Evolutionary conservation across 257 asterid genomes (phyloP).

Genomic region (Lycium barbarum): DNA sequence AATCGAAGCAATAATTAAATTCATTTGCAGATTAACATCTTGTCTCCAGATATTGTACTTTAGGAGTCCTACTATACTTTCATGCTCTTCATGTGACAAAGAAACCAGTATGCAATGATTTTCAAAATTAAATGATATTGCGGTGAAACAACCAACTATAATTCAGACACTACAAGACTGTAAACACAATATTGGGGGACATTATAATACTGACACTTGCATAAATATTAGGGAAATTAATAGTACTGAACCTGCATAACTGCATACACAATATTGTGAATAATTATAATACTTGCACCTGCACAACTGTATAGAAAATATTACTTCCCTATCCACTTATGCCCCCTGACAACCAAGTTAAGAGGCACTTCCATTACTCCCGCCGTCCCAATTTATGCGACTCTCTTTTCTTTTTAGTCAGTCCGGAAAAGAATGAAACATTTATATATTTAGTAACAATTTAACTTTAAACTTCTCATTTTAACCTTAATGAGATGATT

Average conservation of each 20-base stretch:
- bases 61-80: too few relatives aligned
- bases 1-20: background rate
- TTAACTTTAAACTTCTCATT: too few relatives aligned
- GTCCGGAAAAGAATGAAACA: too few relatives aligned
- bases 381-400: too few relatives aligned
- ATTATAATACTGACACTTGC: background rate
- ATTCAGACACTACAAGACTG: background rate
- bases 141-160: conserved; percentile 5
- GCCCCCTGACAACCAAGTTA: too few relatives aligned
- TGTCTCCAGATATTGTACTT: background rate
- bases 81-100: background rate
- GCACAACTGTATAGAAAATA: background rate
- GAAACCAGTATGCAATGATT: background rate
- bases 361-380: too few relatives aligned
- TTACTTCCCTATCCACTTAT: background rate
- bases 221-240: background rate
- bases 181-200: background rate
- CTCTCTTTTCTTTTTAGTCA: too few relatives aligned
- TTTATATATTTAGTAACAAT: too few relatives aligned
- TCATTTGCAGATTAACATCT: background rate
- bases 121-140: background rate
- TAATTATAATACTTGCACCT: background rate
- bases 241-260: background rate
- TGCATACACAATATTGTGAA: background rate
- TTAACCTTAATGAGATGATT: too few relatives aligned